Conservation (phyloP, 1,139 yeast genomes). For the Citeromyces hawaiiensis region DNA sequence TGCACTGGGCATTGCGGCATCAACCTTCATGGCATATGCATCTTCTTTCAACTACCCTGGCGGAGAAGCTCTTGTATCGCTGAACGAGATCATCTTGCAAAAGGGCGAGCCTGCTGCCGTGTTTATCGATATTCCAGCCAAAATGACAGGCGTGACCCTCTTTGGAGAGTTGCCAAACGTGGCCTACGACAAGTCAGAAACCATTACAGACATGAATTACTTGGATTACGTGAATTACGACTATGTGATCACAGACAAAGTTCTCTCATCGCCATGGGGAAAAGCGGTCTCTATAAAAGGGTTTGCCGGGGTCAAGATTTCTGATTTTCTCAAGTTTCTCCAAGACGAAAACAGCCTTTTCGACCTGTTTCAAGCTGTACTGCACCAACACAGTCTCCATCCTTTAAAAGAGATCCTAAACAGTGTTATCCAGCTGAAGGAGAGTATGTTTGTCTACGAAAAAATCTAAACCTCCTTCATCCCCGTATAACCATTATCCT, state of each 20-base stretch:
- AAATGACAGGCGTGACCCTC: conserved; percentile 79
- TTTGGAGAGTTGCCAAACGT: conserved; percentile 45
- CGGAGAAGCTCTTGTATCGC: conserved; percentile 50
- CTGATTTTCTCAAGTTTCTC: conserved; percentile 3
- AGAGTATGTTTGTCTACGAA: conserved; percentile 14
- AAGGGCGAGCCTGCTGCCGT: conserved; percentile 19
- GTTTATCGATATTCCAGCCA: conserved; percentile 69
- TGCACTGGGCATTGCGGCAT: conserved; percentile 24
- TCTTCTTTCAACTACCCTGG: conserved; percentile 85
- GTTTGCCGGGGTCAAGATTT: conserved; percentile 20
- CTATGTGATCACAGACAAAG: conserved; percentile 40
- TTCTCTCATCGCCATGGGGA: conserved; percentile 22
- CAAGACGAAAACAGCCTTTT: conserved; percentile 2
- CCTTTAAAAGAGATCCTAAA: conserved; percentile 6
- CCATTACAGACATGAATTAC: conserved; percentile 26
- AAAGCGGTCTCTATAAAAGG: conserved; percentile 21
- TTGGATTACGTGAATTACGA: too few species aligned
- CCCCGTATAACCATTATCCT: neutral
- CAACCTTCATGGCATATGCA: conserved; percentile 40
- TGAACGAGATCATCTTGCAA: conserved; percentile 25
- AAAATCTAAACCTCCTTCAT: conserved; percentile 6
- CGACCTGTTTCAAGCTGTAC: conserved; percentile 3
- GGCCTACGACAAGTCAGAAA: conserved; percentile 66
- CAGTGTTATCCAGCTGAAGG: conserved; percentile 8
- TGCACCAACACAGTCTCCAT: conserved; percentile 4